These are phyloP conservation scores for Jamesozyma piceae DNA, from an alignment of 805 yeast species.

Conservation along the genomic window DNA sequence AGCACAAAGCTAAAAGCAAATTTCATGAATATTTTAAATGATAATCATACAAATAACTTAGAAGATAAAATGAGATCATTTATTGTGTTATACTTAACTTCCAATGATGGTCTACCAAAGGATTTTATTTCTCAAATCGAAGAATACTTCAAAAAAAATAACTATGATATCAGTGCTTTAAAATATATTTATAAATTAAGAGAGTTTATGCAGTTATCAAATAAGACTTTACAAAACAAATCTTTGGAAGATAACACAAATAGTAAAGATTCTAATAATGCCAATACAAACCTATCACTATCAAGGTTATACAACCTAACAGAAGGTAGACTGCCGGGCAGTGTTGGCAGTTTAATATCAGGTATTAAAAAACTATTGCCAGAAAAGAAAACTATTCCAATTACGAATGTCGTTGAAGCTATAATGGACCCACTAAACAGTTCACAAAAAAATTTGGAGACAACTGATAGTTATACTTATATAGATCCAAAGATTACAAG, in stretches of 20 bases:
- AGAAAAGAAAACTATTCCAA: constrained; percentile 76
- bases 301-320: constrained; percentile 73
- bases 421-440: constrained; percentile 75
- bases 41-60: constrained; percentile 46
- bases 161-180: constrained; percentile 55
- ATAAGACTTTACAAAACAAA: constrained; percentile 31
- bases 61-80: constrained; percentile 86
- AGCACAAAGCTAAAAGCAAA: constrained; percentile 39
- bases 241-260: constrained; percentile 28
- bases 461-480: constrained; percentile 83
- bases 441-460: constrained; percentile 49
- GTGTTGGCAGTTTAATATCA: constrained; percentile 79
- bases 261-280: constrained; percentile 19
- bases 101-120: constrained; percentile 34
- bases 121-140: constrained; percentile 56
- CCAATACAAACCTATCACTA: constrained; percentile 34
- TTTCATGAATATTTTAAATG: constrained; percentile 50
- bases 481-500: constrained; percentile 81
- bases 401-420: constrained; percentile 85
- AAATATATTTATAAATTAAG: constrained; percentile 71
- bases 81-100: constrained; percentile 58
- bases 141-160: constrained; percentile 44
- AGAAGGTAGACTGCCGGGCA: constrained; percentile 76
- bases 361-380: constrained; percentile 84
- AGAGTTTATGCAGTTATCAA: constrained; percentile 55